Conservation (phyloP, 192 early-diverging fungal genomes). For the Powellomyces hirtus region DNA sequence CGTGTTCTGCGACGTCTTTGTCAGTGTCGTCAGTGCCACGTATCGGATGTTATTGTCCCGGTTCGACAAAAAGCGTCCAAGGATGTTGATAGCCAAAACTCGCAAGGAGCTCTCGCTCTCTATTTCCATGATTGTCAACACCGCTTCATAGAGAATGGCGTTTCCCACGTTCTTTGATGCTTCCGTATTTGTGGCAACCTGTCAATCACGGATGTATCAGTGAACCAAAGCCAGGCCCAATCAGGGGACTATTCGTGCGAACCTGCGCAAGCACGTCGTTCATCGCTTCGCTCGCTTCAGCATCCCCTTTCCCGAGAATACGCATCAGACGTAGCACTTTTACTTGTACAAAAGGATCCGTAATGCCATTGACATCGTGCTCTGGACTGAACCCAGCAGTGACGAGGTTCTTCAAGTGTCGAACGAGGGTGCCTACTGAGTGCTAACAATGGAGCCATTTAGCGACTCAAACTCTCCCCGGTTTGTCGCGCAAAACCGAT, state of each 20-base stretch:
- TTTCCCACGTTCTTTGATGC: conserved; percentile 95
- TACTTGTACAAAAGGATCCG: conserved; percentile 98
- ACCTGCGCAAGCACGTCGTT: conserved; percentile 96
- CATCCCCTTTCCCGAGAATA: conserved; percentile 79
- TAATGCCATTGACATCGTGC: conserved; percentile 93
- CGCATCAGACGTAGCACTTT: conserved; percentile 87
- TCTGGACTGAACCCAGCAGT: conserved; percentile 86
- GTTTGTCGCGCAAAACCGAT: background rate
- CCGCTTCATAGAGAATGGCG: conserved; percentile 96
- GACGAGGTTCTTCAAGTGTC: conserved; percentile 85
- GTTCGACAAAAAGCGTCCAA: conserved; percentile 93
- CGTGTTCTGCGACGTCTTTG: conserved; percentile 63
- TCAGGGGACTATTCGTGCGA: too few species aligned
- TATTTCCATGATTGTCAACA: conserved; percentile 93
- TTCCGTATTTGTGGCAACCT: conserved; percentile 93
- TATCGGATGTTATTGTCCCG: conserved; percentile 97
- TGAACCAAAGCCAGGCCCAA: too few species aligned
- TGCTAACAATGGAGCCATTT: conserved; percentile 23
- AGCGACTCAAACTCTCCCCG: background rate
- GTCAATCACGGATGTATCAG: too few species aligned
- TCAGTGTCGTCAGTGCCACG: conserved; percentile 96
- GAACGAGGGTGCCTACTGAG: conserved; percentile 77
- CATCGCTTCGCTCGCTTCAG: conserved; percentile 82
- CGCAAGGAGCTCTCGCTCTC: conserved; percentile 87
- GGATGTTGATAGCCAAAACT: conserved; percentile 95